Evolutionary conservation across 192 early-diverging fungal genomes (phyloP), one percentile per base, ranked within the genome.

Genomic region (Geranomyces michiganensis): DNA sequence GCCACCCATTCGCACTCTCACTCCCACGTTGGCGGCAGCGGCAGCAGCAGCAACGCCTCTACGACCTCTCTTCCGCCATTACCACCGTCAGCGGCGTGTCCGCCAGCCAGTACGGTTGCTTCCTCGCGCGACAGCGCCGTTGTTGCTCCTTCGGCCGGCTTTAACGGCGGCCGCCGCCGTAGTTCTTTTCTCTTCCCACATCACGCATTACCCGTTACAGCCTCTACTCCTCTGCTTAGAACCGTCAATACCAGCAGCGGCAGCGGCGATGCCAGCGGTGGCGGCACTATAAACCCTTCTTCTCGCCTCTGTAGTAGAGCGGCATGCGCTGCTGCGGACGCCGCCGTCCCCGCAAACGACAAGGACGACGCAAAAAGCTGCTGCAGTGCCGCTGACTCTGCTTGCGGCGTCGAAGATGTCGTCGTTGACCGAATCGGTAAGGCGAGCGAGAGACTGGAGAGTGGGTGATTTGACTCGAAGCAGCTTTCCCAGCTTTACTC

Each of bases 321-420:
- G 36, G 36, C 10, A 7, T 3, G 3, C 10, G 36, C 36, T 41
- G 36, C 36, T 41, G 36, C 36, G 36, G 36, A 10, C 36, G 36
- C 10, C 36, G 36, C 10, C 36, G 36, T 10, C 3, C 10, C 17
- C 51, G 51, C 19, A 53, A 9, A 6, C 24, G 51, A 3, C 4
- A 53, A 53, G 17, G 51, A 53, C 17, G 58, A 60, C 17, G 30
- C 58, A 6, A 29, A 4, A 17, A 60, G 65, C 22, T 71, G 71
- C 47, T 32, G 77, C 53, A 80, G 78, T 51, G 83, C 79, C 24
- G 81, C 83, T 6, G 84, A 85, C 62, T 83, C 81, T 22, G 84
- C 84, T 3, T 83, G 79, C 70, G 79, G 78, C 7, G 62, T 79
- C 12, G 80, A 82, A n/a, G 78, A 70, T 24, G 13, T 79, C 13